A percentile compares a stretch with the other conserved stretches of the same genome.
phyloP scores from a whole-genome alignment of 495 filamentous ascomycete species.

The Sporormia fimetaria region DNA sequence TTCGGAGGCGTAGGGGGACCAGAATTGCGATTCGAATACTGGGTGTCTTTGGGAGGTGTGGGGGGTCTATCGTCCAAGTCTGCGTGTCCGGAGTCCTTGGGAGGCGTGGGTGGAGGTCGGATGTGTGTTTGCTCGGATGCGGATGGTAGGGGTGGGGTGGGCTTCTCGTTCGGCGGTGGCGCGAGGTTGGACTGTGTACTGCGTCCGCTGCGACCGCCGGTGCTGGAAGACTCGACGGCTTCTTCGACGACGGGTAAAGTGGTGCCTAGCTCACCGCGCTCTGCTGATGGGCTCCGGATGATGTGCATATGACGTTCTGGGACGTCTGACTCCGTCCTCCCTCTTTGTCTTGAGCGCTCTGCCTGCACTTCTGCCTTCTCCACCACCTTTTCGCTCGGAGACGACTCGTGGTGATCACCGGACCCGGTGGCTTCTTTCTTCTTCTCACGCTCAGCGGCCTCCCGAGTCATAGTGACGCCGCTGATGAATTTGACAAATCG shows the following conservation, averaged over 20 bases:
- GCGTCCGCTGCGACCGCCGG: constrained; percentile 43
- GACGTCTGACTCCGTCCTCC: constrained; percentile 43
- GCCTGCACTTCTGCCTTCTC: constrained; percentile 42
- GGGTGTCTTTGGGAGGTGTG: constrained; percentile 28
- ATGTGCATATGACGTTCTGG: constrained; percentile 41
- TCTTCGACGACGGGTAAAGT: constrained; percentile 91
- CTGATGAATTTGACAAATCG: constrained; percentile 90
- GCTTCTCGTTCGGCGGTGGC: constrained; percentile 10
- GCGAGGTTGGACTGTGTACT: constrained; percentile 22
- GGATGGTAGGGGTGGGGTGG: constrained; percentile 10
- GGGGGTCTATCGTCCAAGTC: constrained; percentile 20
- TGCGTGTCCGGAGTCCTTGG: constrained; percentile 23
- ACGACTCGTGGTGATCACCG: constrained; percentile 34
- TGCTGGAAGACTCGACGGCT: constrained; percentile 67
- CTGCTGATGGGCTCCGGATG: constrained; percentile 42
- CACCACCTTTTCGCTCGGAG: constrained; percentile 41
- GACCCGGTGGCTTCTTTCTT: constrained; percentile 21
- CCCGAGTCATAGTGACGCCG: constrained; percentile 75
- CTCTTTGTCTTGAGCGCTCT: constrained; percentile 35
- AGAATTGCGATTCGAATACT: constrained; percentile 4
- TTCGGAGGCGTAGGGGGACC: constrained; percentile 32
- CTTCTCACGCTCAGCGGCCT: constrained; percentile 56
- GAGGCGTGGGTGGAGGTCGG: constrained; percentile 31
- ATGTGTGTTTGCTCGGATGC: constrained; percentile 11
- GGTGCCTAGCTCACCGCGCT: constrained; percentile 48